These are phyloP conservation scores for Meyerozyma elateridarum DNA, from an alignment of 1,139 yeast species.

Conservation along the genomic window DNA sequence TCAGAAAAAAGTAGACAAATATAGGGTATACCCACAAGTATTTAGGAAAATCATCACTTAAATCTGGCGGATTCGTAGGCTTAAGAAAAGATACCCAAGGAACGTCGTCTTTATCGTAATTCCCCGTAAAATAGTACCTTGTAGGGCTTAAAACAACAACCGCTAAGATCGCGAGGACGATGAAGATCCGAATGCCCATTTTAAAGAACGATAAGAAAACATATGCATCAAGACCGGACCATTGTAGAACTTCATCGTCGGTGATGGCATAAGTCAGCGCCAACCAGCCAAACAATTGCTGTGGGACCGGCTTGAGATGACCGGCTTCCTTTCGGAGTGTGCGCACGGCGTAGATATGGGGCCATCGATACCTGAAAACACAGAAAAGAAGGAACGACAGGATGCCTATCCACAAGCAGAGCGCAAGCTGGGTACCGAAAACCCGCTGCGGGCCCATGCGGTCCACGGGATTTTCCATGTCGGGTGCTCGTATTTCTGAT, in stretches of 20 bases:
- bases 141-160: conserved; percentile 40
- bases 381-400: conserved; percentile 36
- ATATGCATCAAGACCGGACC: conserved; percentile 43
- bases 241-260: conserved; percentile 39
- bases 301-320: conserved; percentile 32
- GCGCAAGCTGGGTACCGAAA: conserved; percentile 38
- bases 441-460: conserved; percentile 42
- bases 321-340: conserved; percentile 32
- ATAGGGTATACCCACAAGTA: conserved; percentile 38
- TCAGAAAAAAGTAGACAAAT: conserved; percentile 40
- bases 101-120: conserved; percentile 39
- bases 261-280: conserved; percentile 28
- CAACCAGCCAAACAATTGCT: conserved; percentile 39
- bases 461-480: conserved; percentile 19
- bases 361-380: conserved; percentile 42
- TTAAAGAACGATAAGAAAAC: conserved; percentile 42
- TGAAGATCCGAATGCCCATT: conserved; percentile 41
- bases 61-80: conserved; percentile 10
- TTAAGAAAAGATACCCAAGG: too few relatives aligned
- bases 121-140: conserved; percentile 42
- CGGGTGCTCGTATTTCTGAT: too few relatives aligned
- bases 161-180: conserved; percentile 33
- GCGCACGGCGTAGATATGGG: conserved; percentile 48
- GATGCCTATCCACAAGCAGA: conserved; percentile 36
- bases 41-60: conserved; percentile 16